Evolutionary conservation across 805 yeast genomes (phyloP).

Genomic region (Wickerhamomyces bisporus): DNA sequence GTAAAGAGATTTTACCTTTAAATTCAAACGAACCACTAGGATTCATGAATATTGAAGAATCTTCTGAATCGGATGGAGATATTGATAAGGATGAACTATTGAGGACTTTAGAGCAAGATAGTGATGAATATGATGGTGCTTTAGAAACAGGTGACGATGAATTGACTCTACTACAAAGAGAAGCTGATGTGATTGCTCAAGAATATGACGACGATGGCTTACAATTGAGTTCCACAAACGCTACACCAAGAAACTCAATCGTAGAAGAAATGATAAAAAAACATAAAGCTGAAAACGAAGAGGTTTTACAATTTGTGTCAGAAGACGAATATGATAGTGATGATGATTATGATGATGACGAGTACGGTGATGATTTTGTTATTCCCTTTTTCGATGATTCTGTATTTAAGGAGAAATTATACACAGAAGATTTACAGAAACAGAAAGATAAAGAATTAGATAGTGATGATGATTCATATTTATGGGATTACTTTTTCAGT

Average conservation of each 20-base stretch:
- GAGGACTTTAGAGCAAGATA: slow-evolving; percentile 28
- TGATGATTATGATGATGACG: slow-evolving; percentile 18
- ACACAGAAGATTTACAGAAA: slow-evolving; percentile 32
- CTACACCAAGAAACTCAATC: slow-evolving; percentile 29
- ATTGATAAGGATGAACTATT: slow-evolving; percentile 45
- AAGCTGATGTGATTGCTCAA: slow-evolving; percentile 37
- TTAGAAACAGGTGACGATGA: slow-evolving; percentile 29
- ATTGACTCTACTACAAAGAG: slow-evolving; percentile 32
- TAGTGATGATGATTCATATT: slow-evolving; percentile 55
- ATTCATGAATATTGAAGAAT: slow-evolving; percentile 23
- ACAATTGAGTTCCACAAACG: slow-evolving; percentile 22
- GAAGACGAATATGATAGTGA: slow-evolving; percentile 26
- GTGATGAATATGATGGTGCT: slow-evolving; percentile 33
- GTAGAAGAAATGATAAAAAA: slow-evolving; percentile 33
- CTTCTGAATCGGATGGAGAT: slow-evolving; percentile 53
- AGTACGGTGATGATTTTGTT: slow-evolving; percentile 40
- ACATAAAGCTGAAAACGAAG: slow-evolving; percentile 41
- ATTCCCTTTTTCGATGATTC: slow-evolving; percentile 39
- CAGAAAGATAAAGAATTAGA: slow-evolving; percentile 15
- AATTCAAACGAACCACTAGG: slow-evolving; percentile 17
- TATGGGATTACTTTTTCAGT: slow-evolving; percentile 70
- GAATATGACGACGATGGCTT: slow-evolving; percentile 28
- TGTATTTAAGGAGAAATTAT: slow-evolving; percentile 14
- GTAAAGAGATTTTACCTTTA: slow-evolving; percentile 11
- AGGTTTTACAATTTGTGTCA: slow-evolving; percentile 28